phyloP scores from a whole-genome alignment of 2,329 filamentous ascomycete species.

The Biscogniauxia sp. region DNA sequence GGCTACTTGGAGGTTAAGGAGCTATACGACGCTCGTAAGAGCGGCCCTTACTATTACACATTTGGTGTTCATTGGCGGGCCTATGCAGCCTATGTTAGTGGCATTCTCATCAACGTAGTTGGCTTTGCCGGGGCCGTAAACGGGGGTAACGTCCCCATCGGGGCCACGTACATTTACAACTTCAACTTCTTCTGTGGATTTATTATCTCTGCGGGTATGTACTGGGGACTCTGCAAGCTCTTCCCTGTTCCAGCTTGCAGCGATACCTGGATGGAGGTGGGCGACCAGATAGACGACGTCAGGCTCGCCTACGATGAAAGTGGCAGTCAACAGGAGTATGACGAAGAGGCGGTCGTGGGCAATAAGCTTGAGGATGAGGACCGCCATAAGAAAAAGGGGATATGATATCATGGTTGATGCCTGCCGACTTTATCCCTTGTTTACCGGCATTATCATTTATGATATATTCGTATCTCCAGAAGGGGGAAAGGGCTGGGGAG shows the following conservation, averaged over 20 bases:
- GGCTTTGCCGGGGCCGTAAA: conserved; percentile 85
- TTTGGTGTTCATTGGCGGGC: conserved; percentile 79
- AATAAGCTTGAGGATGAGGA: conserved; percentile 21
- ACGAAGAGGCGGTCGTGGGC: conserved; percentile 35
- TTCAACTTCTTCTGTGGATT: conserved; percentile 90
- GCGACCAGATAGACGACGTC: conserved; percentile 51
- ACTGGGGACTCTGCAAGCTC: conserved; percentile 67
- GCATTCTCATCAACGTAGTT: conserved; percentile 87
- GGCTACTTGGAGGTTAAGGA: conserved; percentile 78
- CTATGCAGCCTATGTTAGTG: conserved; percentile 77
- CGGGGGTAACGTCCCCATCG: conserved; percentile 61
- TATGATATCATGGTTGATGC: too few relatives aligned
- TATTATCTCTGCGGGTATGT: conserved; percentile 62
- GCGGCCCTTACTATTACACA: conserved; percentile 70
- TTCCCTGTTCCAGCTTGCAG: conserved; percentile 74
- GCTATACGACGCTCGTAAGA: conserved; percentile 70
- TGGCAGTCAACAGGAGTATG: conserved; percentile 36
- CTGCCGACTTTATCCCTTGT: too few relatives aligned
- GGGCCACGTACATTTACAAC: conserved; percentile 83
- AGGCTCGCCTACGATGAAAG: conserved; percentile 44
- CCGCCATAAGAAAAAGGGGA: conserved; percentile 5
- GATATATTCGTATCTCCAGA: too few relatives aligned
- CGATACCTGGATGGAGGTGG: conserved; percentile 57
- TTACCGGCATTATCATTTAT: too few relatives aligned
- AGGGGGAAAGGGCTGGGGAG: too few relatives aligned